Evolutionary conservation across 371 early-diverging fungal species (phyloP).

Genomic region (Dinochytrium kinnereticum): DNA sequence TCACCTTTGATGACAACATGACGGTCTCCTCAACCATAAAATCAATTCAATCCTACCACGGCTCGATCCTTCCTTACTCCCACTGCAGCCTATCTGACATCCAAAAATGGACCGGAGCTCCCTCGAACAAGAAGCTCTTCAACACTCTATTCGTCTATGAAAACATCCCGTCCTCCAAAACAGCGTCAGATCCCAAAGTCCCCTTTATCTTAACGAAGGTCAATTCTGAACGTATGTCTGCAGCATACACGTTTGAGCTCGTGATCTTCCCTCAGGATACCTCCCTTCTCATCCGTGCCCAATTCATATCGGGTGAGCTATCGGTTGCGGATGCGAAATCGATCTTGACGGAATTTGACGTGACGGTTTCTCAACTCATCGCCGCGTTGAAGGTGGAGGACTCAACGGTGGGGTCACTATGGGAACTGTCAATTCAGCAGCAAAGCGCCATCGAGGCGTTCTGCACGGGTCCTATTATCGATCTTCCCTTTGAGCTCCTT

Average conservation of each 20-base stretch:
- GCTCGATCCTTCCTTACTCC: not conserved
- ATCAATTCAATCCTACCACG: constrained; percentile 3
- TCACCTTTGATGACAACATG: constrained; percentile 1
- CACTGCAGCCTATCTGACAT: constrained; percentile 15
- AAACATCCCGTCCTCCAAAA: constrained; percentile 7
- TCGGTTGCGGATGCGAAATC: not conserved
- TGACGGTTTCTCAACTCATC: not conserved
- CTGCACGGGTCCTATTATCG: not conserved
- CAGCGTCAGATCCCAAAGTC: not conserved
- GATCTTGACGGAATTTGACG: constrained; percentile 2
- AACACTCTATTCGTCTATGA: constrained; percentile 16
- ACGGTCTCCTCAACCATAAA: constrained; percentile 11
- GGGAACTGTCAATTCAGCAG: not conserved
- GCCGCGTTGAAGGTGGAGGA: not conserved
- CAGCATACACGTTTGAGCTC: not conserved
- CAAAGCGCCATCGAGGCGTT: not conserved
- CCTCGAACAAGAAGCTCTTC: constrained; percentile 4
- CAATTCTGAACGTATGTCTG: not conserved
- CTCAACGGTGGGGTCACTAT: not conserved
- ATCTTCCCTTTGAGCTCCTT: not conserved
- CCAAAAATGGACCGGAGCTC: constrained; percentile 12
- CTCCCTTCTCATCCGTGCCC: constrained; percentile 1
- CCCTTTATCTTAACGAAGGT: not conserved
- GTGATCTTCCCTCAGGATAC: not conserved
- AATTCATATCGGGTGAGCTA: not conserved